Conservation (phyloP, 1,284 basidiomycete species). For the Stygiomarasmius scandens region DNA sequence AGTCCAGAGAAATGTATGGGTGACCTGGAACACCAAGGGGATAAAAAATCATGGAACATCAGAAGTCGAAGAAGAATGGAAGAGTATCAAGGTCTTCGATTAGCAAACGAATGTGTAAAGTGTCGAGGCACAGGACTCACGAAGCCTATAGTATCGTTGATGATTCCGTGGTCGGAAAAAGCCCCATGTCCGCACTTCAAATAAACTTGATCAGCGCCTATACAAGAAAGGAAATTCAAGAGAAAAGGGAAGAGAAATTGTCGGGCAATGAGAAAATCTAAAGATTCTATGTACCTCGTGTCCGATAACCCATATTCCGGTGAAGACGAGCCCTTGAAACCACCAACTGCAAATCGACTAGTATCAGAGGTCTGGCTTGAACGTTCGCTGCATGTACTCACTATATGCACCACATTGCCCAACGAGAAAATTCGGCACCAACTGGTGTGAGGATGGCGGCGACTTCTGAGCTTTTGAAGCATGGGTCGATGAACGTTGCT, state of each 20-base stretch:
- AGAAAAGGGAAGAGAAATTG: too few relatives aligned
- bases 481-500: conserved; percentile 51
- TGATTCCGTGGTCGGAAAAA: conserved; percentile 29
- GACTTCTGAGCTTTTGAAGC: conserved; percentile 32
- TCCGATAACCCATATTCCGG: conserved; percentile 65
- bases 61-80: too few relatives aligned
- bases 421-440: conserved; percentile 42
- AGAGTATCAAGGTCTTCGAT: too few relatives aligned
- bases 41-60: too few relatives aligned
- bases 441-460: conserved; percentile 33
- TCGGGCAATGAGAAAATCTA: conserved; percentile 1
- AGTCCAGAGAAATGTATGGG: conserved; percentile 52
- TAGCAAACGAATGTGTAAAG: too few relatives aligned
- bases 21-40: too few relatives aligned
- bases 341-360: conserved; percentile 42
- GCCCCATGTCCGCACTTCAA: conserved; percentile 37
- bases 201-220: neutral
- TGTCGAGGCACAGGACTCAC: conserved; percentile 37
- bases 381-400: too few relatives aligned
- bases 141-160: conserved; percentile 45
- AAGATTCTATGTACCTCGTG: conserved; percentile 47
- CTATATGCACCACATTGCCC: conserved; percentile 16
- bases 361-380: too few relatives aligned
- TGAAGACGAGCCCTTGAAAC: conserved; percentile 63
- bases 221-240: neutral